Base-by-base conservation (phyloP, 257 asterid species). In the Agastache rugosa region DNA sequence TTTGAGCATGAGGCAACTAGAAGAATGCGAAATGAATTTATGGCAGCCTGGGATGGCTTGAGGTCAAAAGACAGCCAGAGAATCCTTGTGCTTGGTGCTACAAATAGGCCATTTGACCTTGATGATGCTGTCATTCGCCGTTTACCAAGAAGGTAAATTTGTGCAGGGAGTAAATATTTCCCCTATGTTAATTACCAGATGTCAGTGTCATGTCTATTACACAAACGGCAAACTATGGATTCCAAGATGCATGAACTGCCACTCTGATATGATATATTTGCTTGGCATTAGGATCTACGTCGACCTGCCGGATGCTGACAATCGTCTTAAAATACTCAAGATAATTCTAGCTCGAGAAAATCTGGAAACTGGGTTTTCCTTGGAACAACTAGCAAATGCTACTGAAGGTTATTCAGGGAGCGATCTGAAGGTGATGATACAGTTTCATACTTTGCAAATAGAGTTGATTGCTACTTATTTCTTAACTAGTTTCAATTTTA, bases 41-140 rank as follows among this genome's bases (percentile, higher is more conserved):
- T 95, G 99, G 93, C 99, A 29, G 98, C 99, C 54, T 95, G 99
- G 99, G 99, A 95, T 84, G 99, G 99, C 64, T 86, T 95, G 86
- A 87, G 98, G 85, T 85, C 99, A 69, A 90, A 92, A 83, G 98
- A 92, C 71, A 92, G 93, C 86, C 97, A 92, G 85, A 87, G 92
- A 75, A 89, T 95, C 80, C 96, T 95, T 68, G 90, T 95, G 66
- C 96, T 95, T 70, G 99, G 99, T n/a, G 99, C 99, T 71, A 95
- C 98, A 29, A 95, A 95, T 83, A 89, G 99, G 51, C 99, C 99
- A 59, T 92, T 95, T 84, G 99, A 95, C 82, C 99, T 95, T 74
- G 99, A 95, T 68, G 99, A 95, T 85, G 99, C 99, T 69, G 99
- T 95, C 80, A 92, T 95, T 81, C 99, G 96, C 35, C 97, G 99